These are phyloP conservation scores for Tothia fuscella DNA, from an alignment of 2,329 filamentous ascomycete species.

Conservation along the genomic window DNA sequence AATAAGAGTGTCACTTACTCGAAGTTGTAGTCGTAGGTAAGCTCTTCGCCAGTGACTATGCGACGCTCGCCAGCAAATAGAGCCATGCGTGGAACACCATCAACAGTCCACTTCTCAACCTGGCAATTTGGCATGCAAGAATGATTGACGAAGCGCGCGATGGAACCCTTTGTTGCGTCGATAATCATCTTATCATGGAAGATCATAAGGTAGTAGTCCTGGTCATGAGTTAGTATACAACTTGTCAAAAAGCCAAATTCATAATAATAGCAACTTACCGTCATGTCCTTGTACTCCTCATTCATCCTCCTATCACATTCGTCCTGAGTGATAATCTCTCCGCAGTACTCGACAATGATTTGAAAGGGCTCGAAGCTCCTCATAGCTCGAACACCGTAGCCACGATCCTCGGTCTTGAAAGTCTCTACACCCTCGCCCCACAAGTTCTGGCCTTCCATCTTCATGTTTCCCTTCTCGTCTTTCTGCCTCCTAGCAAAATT, in stretches of 20 bases:
- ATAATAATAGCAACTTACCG: conserved; percentile 43
- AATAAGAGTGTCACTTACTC: conserved; percentile 45
- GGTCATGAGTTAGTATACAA: conserved; percentile 14
- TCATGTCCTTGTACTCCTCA: conserved; percentile 83
- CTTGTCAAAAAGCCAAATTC: conserved; percentile 10
- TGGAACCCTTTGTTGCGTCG: conserved; percentile 84
- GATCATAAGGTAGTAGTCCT: conserved; percentile 98
- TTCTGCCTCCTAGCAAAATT: conserved; percentile 4
- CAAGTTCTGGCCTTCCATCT: no score
- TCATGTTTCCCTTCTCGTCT: conserved; percentile 8
- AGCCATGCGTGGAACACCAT: conserved; percentile 88
- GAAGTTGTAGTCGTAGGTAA: conserved; percentile 86
- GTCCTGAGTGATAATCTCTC: conserved; percentile 90
- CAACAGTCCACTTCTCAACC: conserved; percentile 97
- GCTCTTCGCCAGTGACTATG: conserved; percentile 88
- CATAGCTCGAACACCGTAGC: conserved; percentile 84
- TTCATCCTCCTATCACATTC: conserved; percentile 93
- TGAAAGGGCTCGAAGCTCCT: conserved; percentile 77
- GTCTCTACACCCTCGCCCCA: conserved; percentile 93
- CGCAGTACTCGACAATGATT: conserved; percentile 97
- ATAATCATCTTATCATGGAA: conserved; percentile 99
- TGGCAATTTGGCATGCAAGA: conserved; percentile 92
- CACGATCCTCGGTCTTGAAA: conserved; percentile 76
- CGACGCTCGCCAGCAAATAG: conserved; percentile 83
- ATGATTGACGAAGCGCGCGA: conserved; percentile 96